phyloP scores from a whole-genome alignment of 2,329 filamentous ascomycete genomes.

The Knoxdaviesia proteae region DNA sequence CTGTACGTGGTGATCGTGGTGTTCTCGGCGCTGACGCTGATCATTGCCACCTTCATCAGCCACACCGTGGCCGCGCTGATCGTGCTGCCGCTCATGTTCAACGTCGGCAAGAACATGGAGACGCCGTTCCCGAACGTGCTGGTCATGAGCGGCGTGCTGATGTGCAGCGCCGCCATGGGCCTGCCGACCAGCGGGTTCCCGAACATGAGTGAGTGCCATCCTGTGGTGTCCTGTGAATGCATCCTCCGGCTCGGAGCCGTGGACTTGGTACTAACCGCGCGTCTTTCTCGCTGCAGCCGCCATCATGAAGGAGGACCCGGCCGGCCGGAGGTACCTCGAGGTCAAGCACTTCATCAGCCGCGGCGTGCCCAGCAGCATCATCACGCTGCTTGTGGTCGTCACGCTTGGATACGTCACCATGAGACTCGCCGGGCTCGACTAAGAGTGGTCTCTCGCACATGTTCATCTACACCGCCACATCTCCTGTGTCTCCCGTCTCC shows the following conservation, averaged over 20 bases:
- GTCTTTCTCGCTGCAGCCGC: conserved; percentile 37
- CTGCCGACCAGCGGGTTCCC: conserved; percentile 91
- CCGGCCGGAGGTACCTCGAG: conserved; percentile 74
- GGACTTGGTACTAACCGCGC: background rate
- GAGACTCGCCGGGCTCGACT: conserved; percentile 46
- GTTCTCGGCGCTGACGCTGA: conserved; percentile 65
- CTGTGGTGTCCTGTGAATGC: background rate
- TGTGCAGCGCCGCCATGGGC: conserved; percentile 94
- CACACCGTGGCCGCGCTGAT: conserved; percentile 94
- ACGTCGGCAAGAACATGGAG: conserved; percentile 69
- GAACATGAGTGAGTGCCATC: conserved; percentile 76
- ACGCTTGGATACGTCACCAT: conserved; percentile 84
- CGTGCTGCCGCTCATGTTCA: conserved; percentile 71
- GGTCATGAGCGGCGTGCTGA: conserved; percentile 85
- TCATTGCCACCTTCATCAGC: conserved; percentile 93
- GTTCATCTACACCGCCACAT: too few species aligned
- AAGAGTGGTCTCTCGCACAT: conserved; percentile 5
- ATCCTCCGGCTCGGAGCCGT: background rate
- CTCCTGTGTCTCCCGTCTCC: too few species aligned
- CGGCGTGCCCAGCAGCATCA: conserved; percentile 71
- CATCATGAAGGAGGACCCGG: conserved; percentile 97
- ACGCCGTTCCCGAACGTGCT: conserved; percentile 83
- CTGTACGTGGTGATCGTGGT: conserved; percentile 74
- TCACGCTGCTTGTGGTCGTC: conserved; percentile 64
- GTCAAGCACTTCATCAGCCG: conserved; percentile 89